Conservation (phyloP, 2,329 filamentous ascomycete species). For the Alternaria solani region DNA sequence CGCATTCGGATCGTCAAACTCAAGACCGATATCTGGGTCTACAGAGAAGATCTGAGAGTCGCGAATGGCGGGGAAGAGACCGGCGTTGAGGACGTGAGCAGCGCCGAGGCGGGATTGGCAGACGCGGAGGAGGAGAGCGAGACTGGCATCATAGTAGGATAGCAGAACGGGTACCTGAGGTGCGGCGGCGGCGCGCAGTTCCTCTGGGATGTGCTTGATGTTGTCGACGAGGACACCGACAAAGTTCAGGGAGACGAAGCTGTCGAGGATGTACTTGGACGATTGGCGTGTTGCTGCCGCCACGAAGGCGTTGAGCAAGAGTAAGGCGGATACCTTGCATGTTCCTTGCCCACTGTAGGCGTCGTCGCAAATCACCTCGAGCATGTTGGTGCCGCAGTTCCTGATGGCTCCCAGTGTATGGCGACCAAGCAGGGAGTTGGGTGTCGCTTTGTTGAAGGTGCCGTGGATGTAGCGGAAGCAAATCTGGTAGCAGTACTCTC, state of each 20-base stretch:
- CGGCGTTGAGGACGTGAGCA: slow-evolving; percentile 84
- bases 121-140: slow-evolving; percentile 83
- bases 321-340: slow-evolving; percentile 84
- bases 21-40: slow-evolving; percentile 90
- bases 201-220: slow-evolving; percentile 76
- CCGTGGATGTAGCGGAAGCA: slow-evolving; percentile 84
- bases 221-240: slow-evolving; percentile 89
- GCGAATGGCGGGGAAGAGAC: slow-evolving; percentile 82
- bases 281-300: slow-evolving; percentile 75
- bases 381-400: slow-evolving; percentile 79
- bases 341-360: slow-evolving; percentile 82
- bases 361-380: slow-evolving; percentile 92
- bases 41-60: slow-evolving; percentile 85
- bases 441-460: slow-evolving; percentile 61
- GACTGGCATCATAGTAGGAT: slow-evolving; percentile 73
- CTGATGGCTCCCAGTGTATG: slow-evolving; percentile 75
- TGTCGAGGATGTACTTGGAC: slow-evolving; percentile 77
- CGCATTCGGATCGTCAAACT: slow-evolving; percentile 72
- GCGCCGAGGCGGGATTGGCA: slow-evolving; percentile 86
- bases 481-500: slow-evolving; percentile 89
- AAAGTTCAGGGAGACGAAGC: slow-evolving; percentile 86
- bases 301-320: slow-evolving; percentile 82
- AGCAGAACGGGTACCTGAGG: slow-evolving; percentile 64
- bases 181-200: slow-evolving; percentile 57
- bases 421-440: slow-evolving; percentile 44